phyloP scores from a whole-genome alignment of 2,329 filamentous ascomycete genomes.

The Graphilbum ipis-grandicollis region DNA sequence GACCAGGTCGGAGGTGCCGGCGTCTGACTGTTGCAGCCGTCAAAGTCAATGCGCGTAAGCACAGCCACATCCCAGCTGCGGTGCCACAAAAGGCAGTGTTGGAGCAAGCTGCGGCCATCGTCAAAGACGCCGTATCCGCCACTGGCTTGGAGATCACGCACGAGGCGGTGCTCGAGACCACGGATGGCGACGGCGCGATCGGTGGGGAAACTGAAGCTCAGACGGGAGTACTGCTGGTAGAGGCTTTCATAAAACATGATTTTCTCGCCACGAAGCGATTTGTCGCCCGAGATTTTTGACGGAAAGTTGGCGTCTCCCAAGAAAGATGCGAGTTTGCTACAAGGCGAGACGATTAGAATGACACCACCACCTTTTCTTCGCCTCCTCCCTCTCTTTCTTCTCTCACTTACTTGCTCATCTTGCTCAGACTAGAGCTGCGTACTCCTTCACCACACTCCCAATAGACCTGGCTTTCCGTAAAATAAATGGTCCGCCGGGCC shows the following conservation, averaged over 20 bases:
- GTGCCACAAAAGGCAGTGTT: slow-evolving; percentile 15
- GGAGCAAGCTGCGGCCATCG: slow-evolving; percentile 7
- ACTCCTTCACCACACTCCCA: slow-evolving; percentile 21
- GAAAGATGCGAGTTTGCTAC: slow-evolving; percentile 8
- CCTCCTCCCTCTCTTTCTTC: too few relatives aligned
- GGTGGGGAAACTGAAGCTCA: slow-evolving; percentile 8
- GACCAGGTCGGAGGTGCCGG: slow-evolving; percentile 15
- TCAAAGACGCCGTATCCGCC: slow-evolving; percentile 18
- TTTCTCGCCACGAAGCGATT: slow-evolving; percentile 4
- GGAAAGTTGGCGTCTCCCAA: slow-evolving; percentile 15
- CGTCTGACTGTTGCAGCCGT: neutral
- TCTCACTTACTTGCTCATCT: slow-evolving; percentile 19
- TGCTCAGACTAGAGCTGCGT: slow-evolving; percentile 17
- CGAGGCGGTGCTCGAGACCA: slow-evolving; percentile 15
- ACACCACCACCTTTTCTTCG: too few relatives aligned
- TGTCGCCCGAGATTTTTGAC: slow-evolving; percentile 1
- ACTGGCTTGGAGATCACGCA: slow-evolving; percentile 8
- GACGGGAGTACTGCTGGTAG: slow-evolving; percentile 15
- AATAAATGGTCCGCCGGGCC: slow-evolving; percentile 19
- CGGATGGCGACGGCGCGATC: slow-evolving; percentile 17
- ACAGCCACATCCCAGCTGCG: slow-evolving; percentile 2
- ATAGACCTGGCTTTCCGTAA: slow-evolving; percentile 17
- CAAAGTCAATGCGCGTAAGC: neutral
- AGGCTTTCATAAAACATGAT: slow-evolving; percentile 12
- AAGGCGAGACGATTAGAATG: neutral